Base-by-base conservation (phyloP, 2,329 filamentous ascomycete genomes). In the Neospermospora avenae region DNA sequence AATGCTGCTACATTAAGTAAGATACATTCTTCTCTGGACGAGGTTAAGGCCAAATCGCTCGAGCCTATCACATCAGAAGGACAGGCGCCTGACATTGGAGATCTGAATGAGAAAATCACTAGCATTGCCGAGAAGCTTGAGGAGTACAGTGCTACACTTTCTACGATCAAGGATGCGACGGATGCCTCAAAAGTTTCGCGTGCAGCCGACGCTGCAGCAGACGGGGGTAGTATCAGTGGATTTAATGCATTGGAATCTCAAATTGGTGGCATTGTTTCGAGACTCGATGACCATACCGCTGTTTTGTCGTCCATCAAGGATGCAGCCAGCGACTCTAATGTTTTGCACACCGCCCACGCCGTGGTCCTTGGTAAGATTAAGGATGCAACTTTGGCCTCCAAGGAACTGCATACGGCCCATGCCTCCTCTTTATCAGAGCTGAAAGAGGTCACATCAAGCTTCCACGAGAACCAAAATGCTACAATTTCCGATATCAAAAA, bases 311-410 rank as follows among this genome's bases (percentile, higher is more conserved):
- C 48, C 10, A 58, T 66, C 45, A 63, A 59, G 10, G 60, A 60
- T 25, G 24, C 62, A 10, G 55, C 59, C 1, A 22, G 41, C 5
- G 45, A 28, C 1, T 60, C 56, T 8, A 63, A 62, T 14, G 58
- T 60, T 20, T 67, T 53, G 3, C 66, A 68, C 53, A 37, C 44
- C 20, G 13, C 59, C 1, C 62, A 68, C 31, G 52, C 60, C 8
- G 42, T 42, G 13, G 37, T 42, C 31, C 35, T 69, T 5, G 24
- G 52, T 0, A 64, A 66, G 18, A 64, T 70, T 44, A 69, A 68
- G 35, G 64, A 67, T 20, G 55, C 59, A 16, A 59, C 62, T 2
- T 42, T 55, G 13, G 56, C 44, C 1, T 63, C 60, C 3, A 62
- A 58, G 25, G 63, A 62, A 3, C 48, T 55, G 34, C 61, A 64